Conservation (phyloP, 768 basidiomycete species). For the Albatrellus ellisii region DNA sequence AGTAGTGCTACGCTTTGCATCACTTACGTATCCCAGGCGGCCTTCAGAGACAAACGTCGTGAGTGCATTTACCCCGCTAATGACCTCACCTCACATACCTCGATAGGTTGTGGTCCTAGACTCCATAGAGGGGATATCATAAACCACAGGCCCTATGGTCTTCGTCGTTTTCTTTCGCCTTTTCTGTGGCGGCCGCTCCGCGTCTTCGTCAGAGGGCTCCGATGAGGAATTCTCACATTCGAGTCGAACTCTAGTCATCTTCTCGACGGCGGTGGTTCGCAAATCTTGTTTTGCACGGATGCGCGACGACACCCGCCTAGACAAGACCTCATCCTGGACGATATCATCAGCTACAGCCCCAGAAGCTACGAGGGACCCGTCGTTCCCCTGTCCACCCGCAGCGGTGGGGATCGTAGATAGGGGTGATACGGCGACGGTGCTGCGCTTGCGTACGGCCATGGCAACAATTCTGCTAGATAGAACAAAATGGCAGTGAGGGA, state of each 20-base stretch:
- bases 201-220: conserved; percentile 8
- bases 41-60: conserved; percentile 1
- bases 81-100: conserved; percentile 40
- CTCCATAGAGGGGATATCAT: conserved; percentile 62
- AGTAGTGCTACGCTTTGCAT: neutral
- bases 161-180: conserved; percentile 21
- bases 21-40: conserved; percentile 10
- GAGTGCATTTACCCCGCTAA: conserved; percentile 4
- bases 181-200: conserved; percentile 7
- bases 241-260: neutral
- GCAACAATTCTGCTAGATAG: too few species aligned
- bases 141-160: conserved; percentile 35
- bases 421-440: too few species aligned
- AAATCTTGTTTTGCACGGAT: neutral
- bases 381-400: too few species aligned
- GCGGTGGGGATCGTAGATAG: too few species aligned
- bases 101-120: conserved; percentile 54
- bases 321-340: neutral
- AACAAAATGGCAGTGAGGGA: too few species aligned
- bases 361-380: too few species aligned
- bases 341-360: too few species aligned
- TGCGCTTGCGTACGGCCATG: too few species aligned
- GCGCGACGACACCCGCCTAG: neutral
- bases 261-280: neutral
- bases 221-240: conserved; percentile 15